Evolutionary conservation across 78 protist genomes (phyloP), one percentile per base, ranked within the genome.

Genomic region (Protostelium mycophagum): DNA sequence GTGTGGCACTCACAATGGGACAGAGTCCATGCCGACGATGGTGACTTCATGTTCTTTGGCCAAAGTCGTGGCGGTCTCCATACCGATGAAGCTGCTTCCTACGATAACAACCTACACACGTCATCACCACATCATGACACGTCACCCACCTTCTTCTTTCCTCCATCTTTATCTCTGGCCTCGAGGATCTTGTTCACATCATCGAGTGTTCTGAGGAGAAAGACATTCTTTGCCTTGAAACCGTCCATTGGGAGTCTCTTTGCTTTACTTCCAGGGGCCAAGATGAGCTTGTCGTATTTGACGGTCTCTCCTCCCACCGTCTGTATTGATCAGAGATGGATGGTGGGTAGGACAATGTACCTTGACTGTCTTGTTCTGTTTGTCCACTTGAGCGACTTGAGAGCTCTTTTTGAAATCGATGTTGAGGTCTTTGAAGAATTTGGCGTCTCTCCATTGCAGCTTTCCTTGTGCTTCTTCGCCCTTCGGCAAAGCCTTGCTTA

Each of bases 231-330:
- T 16, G 16, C 5, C 73, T 51, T 51, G 73, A 51, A 51, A 51
- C 73, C 73, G 16, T 51, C 73, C 73, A 51, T 51, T 25, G 73
- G 73, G 31, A 51, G 73, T 16, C 73, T 51, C 73, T 51, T 51
- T 16, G 73, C 73, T 16, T 51, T 51, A 16, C 73, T 51, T 5
- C 90, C 90, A 31, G 90, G n/a, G 83, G 85, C 84, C 0, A 87
- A 35, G 37, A 87, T 1, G 5, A 34, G 9, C 28, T 0, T 0
- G 83, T 51, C 85, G 85, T 34, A 87, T 28, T 34, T 63, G 83
- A 87, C 0, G 0, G 0, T 0, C 1, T n/a, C 25, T 51, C 73
- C 73, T 83, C 0, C 35, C 73, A 9, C 51, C 51, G 38, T 28
- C 85, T 36, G 0, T 1, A 31, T 38, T 38, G 90, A 23, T 9